Conservation (phyloP, 2,329 filamentous ascomycete species). For the Neofusicoccum parvum region DNA sequence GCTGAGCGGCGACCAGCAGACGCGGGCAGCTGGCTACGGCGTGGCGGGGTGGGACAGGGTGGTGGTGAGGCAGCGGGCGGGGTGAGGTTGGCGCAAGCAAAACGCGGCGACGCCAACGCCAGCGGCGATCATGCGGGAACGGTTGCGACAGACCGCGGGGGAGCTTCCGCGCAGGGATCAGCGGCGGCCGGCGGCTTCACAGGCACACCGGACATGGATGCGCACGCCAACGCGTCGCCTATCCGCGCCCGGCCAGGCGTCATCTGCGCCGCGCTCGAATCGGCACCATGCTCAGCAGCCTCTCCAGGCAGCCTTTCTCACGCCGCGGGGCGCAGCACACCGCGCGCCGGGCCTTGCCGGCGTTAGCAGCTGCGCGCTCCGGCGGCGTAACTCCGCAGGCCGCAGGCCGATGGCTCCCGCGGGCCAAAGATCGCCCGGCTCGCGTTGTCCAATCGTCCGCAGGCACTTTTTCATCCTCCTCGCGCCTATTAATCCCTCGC, state of each 20-base stretch:
- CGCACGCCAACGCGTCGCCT: neutral
- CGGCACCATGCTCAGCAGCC: neutral
- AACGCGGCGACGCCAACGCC: neutral
- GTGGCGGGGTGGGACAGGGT: neutral
- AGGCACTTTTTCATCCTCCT: neutral
- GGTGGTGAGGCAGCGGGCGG: neutral
- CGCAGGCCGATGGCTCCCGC: neutral
- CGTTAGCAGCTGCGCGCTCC: neutral
- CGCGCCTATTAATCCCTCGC: conserved; percentile 1
- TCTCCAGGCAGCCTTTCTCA: neutral
- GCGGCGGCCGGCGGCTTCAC: neutral
- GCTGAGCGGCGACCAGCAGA: neutral
- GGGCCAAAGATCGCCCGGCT: conserved; percentile 11
- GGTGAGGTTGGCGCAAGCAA: neutral
- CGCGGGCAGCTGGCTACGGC: no score
- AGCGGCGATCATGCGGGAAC: conserved; percentile 6
- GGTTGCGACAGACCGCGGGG: neutral
- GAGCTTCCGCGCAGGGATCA: neutral
- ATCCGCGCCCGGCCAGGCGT: neutral
- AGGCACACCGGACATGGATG: no score
- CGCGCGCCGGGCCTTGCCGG: neutral
- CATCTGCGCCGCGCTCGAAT: neutral
- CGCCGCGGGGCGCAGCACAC: neutral
- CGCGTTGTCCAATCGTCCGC: neutral
- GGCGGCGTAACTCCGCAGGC: neutral